These are phyloP conservation scores for Claviceps digitariae DNA, from an alignment of 2,329 filamentous ascomycete genomes.

Conservation along the genomic window DNA sequence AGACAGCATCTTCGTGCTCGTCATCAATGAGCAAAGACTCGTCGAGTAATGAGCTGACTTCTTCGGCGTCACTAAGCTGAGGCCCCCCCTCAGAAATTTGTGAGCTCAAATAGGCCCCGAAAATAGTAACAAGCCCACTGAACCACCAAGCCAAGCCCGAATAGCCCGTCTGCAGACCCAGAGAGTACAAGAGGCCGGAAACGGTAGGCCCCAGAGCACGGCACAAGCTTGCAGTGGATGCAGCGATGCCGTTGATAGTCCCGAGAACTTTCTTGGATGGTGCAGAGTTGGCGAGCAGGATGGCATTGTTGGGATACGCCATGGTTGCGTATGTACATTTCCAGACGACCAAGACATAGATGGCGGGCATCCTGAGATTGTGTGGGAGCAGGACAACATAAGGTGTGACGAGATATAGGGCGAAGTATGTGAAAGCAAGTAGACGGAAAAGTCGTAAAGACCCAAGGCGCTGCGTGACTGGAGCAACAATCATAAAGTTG, in stretches of 20 bases:
- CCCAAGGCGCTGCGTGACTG: slow-evolving; percentile 61
- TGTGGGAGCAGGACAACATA: slow-evolving; percentile 78
- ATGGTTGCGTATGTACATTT: slow-evolving; percentile 90
- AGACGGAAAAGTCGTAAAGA: slow-evolving; percentile 71
- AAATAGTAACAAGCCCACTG: slow-evolving; percentile 60
- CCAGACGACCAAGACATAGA: slow-evolving; percentile 69
- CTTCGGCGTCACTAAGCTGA: slow-evolving; percentile 26
- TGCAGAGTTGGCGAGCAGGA: slow-evolving; percentile 78
- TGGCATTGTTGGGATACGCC: slow-evolving; percentile 80
- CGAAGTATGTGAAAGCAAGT: slow-evolving; percentile 69
- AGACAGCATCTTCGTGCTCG: slow-evolving; percentile 19
- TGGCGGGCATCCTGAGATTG: slow-evolving; percentile 54
- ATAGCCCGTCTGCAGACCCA: slow-evolving; percentile 66
- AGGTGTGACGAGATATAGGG: slow-evolving; percentile 75
- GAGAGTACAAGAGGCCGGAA: slow-evolving; percentile 71
- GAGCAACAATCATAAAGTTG: slow-evolving; percentile 73
- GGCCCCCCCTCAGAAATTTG: slow-evolving; percentile 54
- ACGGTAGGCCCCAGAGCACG: slow-evolving; percentile 80
- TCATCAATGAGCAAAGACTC: slow-evolving; percentile 17
- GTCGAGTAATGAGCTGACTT: slow-evolving; percentile 24
- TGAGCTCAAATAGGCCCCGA: slow-evolving; percentile 62
- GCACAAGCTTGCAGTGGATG: slow-evolving; percentile 79
- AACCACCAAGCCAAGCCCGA: slow-evolving; percentile 92
- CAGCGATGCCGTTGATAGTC: slow-evolving; percentile 83
- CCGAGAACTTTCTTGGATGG: slow-evolving; percentile 75